These are phyloP conservation scores for Phalaenopsis hybrid DNA, from an alignment of 116 monocot genomes.

Conservation along the genomic window DNA sequence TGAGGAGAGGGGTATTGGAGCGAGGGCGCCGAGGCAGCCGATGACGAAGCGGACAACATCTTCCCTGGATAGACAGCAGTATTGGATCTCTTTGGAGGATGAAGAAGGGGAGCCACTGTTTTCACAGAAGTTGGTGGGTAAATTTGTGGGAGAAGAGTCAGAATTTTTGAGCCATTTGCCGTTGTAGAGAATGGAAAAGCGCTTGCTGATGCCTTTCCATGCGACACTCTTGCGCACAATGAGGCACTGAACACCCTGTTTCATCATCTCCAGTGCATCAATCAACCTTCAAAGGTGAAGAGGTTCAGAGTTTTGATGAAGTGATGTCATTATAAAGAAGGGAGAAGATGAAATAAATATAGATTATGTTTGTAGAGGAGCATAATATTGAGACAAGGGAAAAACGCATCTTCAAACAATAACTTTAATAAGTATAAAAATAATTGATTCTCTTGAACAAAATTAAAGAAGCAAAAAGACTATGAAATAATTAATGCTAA, in stretches of 20 bases:
- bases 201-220: conserved; percentile 79
- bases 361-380: too few relatives aligned
- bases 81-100: conserved; percentile 24
- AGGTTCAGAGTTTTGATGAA: not conserved
- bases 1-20: conserved; percentile 69
- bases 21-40: conserved; percentile 80
- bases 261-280: conserved; percentile 95
- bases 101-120: conserved; percentile 11
- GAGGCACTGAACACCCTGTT: conserved; percentile 67
- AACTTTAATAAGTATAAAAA: too few relatives aligned
- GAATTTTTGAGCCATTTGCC: conserved; percentile 79
- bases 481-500: too few relatives aligned
- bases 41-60: conserved; percentile 83
- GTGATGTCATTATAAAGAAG: not conserved
- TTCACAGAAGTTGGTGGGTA: not conserved
- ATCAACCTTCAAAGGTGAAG: conserved; percentile 46
- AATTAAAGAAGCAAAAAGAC: too few relatives aligned
- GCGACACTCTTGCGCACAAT: conserved; percentile 72
- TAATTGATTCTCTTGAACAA: too few relatives aligned
- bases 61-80: conserved; percentile 84
- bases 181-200: conserved; percentile 77
- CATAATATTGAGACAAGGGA: too few relatives aligned
- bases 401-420: too few relatives aligned
- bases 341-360: not conserved
- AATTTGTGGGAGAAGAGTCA: conserved; percentile 17